Percentiles rank a stretch among this genome's conserved stretches.
Evolutionary conservation across 2,329 filamentous ascomycete species (phyloP).

Genomic region (Botrytis elliptica): DNA sequence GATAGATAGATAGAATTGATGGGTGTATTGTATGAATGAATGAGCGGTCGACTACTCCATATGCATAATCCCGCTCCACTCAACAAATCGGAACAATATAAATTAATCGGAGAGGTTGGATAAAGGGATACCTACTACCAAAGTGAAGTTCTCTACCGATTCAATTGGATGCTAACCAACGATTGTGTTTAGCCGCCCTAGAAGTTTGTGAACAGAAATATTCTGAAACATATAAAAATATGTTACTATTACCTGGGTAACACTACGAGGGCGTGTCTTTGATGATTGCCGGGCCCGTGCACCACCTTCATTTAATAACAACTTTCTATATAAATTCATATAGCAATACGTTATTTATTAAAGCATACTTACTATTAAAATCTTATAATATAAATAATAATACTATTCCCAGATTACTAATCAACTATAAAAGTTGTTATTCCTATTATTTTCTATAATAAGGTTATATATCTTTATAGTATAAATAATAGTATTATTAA

Average conservation of each 20-base stretch:
- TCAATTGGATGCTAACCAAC: background rate
- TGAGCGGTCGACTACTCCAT: background rate
- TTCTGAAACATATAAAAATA: background rate
- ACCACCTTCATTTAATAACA: too few species aligned
- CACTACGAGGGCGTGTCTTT: background rate
- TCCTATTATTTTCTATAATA: too few species aligned
- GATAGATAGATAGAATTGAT: too few species aligned
- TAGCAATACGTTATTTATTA: too few species aligned
- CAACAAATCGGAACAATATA: background rate
- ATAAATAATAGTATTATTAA: too few species aligned
- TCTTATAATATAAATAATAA: too few species aligned
- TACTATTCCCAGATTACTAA: too few species aligned
- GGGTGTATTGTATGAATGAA: background rate
- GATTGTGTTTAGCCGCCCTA: background rate
- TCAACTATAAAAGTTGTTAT: too few species aligned
- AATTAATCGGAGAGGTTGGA: conserved; percentile 13
- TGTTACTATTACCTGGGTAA: background rate
- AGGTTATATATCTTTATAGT: too few species aligned
- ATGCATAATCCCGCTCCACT: background rate
- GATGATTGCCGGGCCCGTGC: too few species aligned
- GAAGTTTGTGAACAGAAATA: background rate
- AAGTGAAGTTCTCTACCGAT: background rate
- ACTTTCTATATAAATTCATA: too few species aligned
- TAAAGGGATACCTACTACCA: background rate
- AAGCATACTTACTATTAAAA: too few species aligned